Percentiles rank a stretch among this genome's conserved stretches.
phyloP scores from a whole-genome alignment of 805 yeast genomes.

The Sugiyamaella marilandica region DNA sequence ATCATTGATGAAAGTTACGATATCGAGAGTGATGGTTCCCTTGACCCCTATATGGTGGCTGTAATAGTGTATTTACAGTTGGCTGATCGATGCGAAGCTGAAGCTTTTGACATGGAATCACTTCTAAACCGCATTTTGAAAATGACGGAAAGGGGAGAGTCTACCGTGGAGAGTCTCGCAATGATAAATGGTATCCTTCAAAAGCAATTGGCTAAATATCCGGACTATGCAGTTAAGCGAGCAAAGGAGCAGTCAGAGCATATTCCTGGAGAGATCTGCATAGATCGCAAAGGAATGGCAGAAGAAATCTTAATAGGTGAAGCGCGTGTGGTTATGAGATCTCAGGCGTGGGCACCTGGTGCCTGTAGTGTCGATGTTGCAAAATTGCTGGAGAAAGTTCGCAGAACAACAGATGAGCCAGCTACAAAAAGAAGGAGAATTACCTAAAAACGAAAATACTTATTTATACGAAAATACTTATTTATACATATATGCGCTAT shows the following conservation, averaged over 20 bases:
- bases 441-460: background rate
- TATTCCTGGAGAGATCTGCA: constrained; percentile 4
- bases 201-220: constrained; percentile 22
- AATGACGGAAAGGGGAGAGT: constrained; percentile 12
- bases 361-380: background rate
- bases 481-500: background rate
- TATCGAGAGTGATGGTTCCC: constrained; percentile 17
- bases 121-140: constrained; percentile 12
- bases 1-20: constrained; percentile 25
- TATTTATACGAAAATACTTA: background rate
- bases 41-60: constrained; percentile 16
- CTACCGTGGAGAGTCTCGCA: constrained; percentile 14
- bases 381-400: background rate
- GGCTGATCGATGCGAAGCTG: background rate
- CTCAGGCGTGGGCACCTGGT: constrained; percentile 23
- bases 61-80: constrained; percentile 12
- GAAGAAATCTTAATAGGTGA: constrained; percentile 28
- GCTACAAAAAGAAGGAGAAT: background rate
- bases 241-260: background rate
- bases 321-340: constrained; percentile 23
- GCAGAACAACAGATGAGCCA: background rate
- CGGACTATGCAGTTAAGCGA: constrained; percentile 4
- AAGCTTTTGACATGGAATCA: constrained; percentile 13
- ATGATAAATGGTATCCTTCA: constrained; percentile 14
- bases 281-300: constrained; percentile 21